These are phyloP conservation scores for Calvatia gigantea DNA, from an alignment of 768 basidiomycete genomes.

Conservation along the genomic window DNA sequence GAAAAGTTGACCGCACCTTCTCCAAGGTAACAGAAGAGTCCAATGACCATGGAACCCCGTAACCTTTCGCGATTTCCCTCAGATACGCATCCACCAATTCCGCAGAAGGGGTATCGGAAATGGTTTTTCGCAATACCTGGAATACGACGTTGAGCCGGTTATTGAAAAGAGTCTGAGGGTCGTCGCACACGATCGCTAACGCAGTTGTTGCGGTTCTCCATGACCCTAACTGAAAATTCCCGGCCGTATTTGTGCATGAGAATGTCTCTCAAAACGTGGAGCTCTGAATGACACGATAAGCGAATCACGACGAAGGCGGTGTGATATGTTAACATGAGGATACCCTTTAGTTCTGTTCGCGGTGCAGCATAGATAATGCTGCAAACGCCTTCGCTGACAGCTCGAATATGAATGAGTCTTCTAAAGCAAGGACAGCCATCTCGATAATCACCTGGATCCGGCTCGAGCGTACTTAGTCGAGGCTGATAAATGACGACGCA, in stretches of 20 bases:
- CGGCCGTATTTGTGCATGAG: slow-evolving; percentile 96
- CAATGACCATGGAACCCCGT: slow-evolving; percentile 67
- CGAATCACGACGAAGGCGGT: neutral
- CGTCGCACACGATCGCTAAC: slow-evolving; percentile 75
- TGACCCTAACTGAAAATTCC: slow-evolving; percentile 80
- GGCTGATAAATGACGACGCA: slow-evolving; percentile 14
- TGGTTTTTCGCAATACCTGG: slow-evolving; percentile 76
- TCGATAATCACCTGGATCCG: slow-evolving; percentile 64
- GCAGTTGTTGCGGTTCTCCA: slow-evolving; percentile 78
- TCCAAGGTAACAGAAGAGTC: slow-evolving; percentile 4
- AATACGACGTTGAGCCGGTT: slow-evolving; percentile 7
- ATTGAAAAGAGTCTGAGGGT: neutral
- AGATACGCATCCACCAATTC: slow-evolving; percentile 87
- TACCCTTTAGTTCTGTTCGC: slow-evolving; percentile 87
- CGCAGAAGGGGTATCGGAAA: slow-evolving; percentile 61
- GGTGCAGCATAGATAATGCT: slow-evolving; percentile 90
- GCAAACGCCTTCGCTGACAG: slow-evolving; percentile 74
- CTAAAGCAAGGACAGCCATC: neutral
- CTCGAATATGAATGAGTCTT: slow-evolving; percentile 13
- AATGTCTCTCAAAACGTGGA: slow-evolving; percentile 88
- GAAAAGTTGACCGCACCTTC: neutral
- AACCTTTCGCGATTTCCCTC: slow-evolving; percentile 84
- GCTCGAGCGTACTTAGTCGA: slow-evolving; percentile 61
- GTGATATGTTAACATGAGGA: slow-evolving; percentile 1
- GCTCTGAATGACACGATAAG: slow-evolving; percentile 45